A percentile compares a stretch with the other conserved stretches of the same genome.
These are phyloP conservation scores for Nemania diffusa DNA, from an alignment of 2,329 filamentous ascomycete species.

Conservation along the genomic window DNA sequence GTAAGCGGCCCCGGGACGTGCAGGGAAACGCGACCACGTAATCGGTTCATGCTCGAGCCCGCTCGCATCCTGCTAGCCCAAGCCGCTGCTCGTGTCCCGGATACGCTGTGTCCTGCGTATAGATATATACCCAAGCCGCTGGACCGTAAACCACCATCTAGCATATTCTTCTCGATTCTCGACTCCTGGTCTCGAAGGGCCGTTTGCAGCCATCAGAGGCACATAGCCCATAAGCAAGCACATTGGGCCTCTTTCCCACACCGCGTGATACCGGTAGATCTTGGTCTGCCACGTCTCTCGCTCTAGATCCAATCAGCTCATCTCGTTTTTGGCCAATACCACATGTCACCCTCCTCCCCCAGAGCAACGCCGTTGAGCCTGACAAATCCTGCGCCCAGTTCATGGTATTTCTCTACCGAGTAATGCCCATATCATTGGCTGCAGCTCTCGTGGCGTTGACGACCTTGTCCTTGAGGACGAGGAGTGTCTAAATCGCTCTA, in stretches of 20 bases:
- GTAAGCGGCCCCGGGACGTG: neutral
- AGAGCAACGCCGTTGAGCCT: neutral
- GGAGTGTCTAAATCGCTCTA: slow-evolving; percentile 29
- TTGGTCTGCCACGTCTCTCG: slow-evolving; percentile 40
- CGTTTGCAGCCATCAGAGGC: slow-evolving; percentile 3
- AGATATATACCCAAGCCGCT: neutral
- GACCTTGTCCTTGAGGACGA: slow-evolving; percentile 27
- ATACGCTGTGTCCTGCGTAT: neutral
- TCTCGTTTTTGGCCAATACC: slow-evolving; percentile 32
- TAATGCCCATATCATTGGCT: slow-evolving; percentile 1
- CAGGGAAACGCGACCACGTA: neutral
- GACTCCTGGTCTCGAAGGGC: slow-evolving; percentile 9
- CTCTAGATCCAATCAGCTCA: slow-evolving; percentile 32
- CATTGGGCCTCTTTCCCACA: slow-evolving; percentile 33
- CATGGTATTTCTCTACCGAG: slow-evolving; percentile 1
- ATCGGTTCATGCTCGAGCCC: neutral
- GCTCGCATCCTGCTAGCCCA: neutral
- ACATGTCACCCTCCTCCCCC: slow-evolving; percentile 1
- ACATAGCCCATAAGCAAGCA: too few relatives aligned
- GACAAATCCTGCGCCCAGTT: slow-evolving; percentile 6
- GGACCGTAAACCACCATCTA: neutral
- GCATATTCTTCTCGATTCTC: neutral
- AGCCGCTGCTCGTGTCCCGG: slow-evolving; percentile 6
- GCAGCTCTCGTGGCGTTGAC: neutral
- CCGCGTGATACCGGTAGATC: slow-evolving; percentile 39